Percentiles rank a stretch among this genome's conserved stretches.
Evolutionary conservation across 768 basidiomycete species (phyloP).

Genomic region (Rhodotorula diobovata): DNA sequence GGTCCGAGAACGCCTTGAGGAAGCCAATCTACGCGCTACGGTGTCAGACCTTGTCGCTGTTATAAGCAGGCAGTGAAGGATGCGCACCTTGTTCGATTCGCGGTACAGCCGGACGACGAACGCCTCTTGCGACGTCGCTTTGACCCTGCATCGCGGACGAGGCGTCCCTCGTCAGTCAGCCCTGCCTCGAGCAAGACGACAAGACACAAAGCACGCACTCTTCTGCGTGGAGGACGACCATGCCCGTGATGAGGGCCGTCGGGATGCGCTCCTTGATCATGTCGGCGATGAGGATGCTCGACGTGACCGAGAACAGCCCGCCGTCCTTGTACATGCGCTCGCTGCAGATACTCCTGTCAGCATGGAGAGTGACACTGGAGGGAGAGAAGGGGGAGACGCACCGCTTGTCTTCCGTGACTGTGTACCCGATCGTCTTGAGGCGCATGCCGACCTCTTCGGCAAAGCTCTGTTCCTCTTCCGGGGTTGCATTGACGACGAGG

Average conservation of each 20-base stretch:
- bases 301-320: constrained; percentile 85
- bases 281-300: constrained; percentile 89
- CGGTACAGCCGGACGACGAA: constrained; percentile 89
- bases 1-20: constrained; percentile 93
- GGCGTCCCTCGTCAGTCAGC: not conserved
- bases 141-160: no score
- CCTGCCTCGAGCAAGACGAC: not conserved
- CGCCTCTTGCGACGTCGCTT: constrained; percentile 75
- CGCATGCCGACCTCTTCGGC: constrained; percentile 88
- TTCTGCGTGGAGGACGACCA: constrained; percentile 87
- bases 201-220: constrained; percentile 54
- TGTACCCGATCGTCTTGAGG: constrained; percentile 73
- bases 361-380: not conserved
- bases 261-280: constrained; percentile 84
- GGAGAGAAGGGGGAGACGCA: constrained; percentile 43
- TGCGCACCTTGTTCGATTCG: constrained; percentile 67
- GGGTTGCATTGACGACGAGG: constrained; percentile 69
- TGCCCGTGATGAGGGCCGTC: constrained; percentile 75
- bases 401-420: constrained; percentile 61
- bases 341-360: constrained; percentile 50
- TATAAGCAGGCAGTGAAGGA: not conserved
- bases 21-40: constrained; percentile 61
- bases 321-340: constrained; percentile 81
- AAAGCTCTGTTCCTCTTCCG: constrained; percentile 83
- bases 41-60: not conserved